These are phyloP conservation scores for Plectosphaerella cucumerina DNA, from an alignment of 2,329 filamentous ascomycete genomes.

Conservation along the genomic window DNA sequence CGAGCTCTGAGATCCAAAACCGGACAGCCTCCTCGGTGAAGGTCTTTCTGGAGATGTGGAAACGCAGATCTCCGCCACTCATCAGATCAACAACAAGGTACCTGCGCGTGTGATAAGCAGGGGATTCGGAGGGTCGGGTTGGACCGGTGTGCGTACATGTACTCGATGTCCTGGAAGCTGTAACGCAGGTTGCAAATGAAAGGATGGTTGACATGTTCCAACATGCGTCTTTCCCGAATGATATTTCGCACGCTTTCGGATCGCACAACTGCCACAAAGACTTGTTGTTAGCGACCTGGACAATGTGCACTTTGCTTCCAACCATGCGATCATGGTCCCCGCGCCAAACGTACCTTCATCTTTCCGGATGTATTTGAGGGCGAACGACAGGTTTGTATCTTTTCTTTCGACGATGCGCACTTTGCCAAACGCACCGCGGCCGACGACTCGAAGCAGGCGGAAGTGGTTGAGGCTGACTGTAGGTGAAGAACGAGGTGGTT, in stretches of 20 bases:
- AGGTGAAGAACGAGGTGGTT: slow-evolving; percentile 6
- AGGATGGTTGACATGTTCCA: slow-evolving; percentile 95
- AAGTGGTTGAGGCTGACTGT: slow-evolving; percentile 97
- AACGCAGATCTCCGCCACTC: slow-evolving; percentile 94
- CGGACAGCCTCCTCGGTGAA: slow-evolving; percentile 96
- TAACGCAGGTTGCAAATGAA: slow-evolving; percentile 98
- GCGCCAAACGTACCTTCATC: slow-evolving; percentile 71
- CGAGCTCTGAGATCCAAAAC: slow-evolving; percentile 95
- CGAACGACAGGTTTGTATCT: slow-evolving; percentile 89
- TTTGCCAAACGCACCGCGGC: slow-evolving; percentile 97
- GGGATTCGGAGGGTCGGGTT: neutral
- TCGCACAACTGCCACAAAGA: slow-evolving; percentile 68
- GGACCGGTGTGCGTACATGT: slow-evolving; percentile 65
- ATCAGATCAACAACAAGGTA: slow-evolving; percentile 97
- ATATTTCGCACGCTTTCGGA: slow-evolving; percentile 98
- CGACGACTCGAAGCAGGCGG: slow-evolving; percentile 88
- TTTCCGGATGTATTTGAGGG: slow-evolving; percentile 96
- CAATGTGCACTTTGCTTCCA: neutral
- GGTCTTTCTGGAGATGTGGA: slow-evolving; percentile 95
- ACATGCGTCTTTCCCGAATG: slow-evolving; percentile 93
- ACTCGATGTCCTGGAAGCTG: slow-evolving; percentile 98
- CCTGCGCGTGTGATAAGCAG: slow-evolving; percentile 48
- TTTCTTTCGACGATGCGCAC: slow-evolving; percentile 98
- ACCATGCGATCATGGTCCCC: too few relatives aligned
- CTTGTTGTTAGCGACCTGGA: slow-evolving; percentile 11